Evolutionary conservation across 768 basidiomycete species (phyloP), one percentile per base, ranked within the genome.

Genomic region (Leccinellum albellum): DNA sequence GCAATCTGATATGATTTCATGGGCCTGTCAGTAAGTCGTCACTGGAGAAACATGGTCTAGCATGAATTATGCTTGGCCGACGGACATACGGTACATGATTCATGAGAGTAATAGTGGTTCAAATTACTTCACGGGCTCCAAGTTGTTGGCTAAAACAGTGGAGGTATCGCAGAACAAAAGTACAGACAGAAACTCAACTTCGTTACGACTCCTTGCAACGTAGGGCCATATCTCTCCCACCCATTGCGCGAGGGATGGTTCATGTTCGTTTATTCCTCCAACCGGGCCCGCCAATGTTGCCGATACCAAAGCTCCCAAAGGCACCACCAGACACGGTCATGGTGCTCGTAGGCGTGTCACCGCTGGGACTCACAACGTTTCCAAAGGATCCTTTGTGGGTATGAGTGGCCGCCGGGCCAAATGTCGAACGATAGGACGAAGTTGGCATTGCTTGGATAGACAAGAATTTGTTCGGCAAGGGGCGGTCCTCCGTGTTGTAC

Each of bases 401-500:
- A 26, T 70, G 69, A 47, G 14, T 58, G 17, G 56, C 56, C n/a
- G 70, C 56, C 10, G 66, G 44, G 57, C 82, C 81, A 75, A 91
- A 90, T 12, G 82, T 80, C 0, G 87, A 75, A 40, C 89, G 82
- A 75, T 82, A 90, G 1, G 83, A 81, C 1, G 87, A 82, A 28
- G 75, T 67, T 2, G 90, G 89, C 49, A 86, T 74, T 1, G 88
- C 73, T 67, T 89, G 87, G 58, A 94, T 91, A 9, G 86, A 81
- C 26, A 94, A 74, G 74, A 92, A 94, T 68, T 90, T 92, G 73
- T 89, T 89, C 1, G 84, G 83, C 6, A 82, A 79, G 2, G 92
- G 91, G 28, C 88, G 81, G 63, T 93, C 91, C 54, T 94, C 92
- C n/a, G 85, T 89, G 68, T 94, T 92, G 63, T 85, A 93, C 89